Percentiles rank a stretch among this genome's conserved stretches.
Conservation (phyloP, 805 yeast genomes). For the Phaffomyces antillensis region DNA sequence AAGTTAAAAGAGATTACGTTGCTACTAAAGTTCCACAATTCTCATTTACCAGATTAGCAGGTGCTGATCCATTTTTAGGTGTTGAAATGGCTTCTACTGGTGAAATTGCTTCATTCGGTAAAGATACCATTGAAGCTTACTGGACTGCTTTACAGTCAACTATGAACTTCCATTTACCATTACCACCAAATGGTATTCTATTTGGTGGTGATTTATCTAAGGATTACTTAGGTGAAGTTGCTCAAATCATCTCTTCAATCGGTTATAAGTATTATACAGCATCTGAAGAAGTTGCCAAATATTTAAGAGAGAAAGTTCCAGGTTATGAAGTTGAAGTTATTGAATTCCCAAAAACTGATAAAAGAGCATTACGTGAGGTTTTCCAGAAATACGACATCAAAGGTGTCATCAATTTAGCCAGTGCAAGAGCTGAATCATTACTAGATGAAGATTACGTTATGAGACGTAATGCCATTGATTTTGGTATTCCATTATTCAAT, state of each 20-base stretch:
- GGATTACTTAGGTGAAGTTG: constrained; percentile 67
- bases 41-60: constrained; percentile 96
- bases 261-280: constrained; percentile 84
- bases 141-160: constrained; percentile 97
- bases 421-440: constrained; percentile 77
- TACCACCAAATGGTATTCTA: constrained; percentile 81
- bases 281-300: constrained; percentile 60
- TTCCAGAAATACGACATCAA: constrained; percentile 81
- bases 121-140: constrained; percentile 80
- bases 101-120: constrained; percentile 96
- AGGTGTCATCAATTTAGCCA: constrained; percentile 89
- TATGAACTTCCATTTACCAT: constrained; percentile 93
- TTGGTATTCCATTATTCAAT: constrained; percentile 91
- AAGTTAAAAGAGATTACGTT: constrained; percentile 65
- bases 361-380: constrained; percentile 87
- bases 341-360: constrained; percentile 89
- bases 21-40: constrained; percentile 98
- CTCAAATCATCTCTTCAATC: constrained; percentile 55
- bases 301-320: constrained; percentile 45
- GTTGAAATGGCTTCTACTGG: constrained; percentile 99
- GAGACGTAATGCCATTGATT: constrained; percentile 99
- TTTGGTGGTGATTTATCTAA: constrained; percentile 89
- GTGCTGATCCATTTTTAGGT: constrained; percentile 98
- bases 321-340: constrained; percentile 46
- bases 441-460: constrained; percentile 89